phyloP scores from a whole-genome alignment of 306 rosid species.

The Calophaca sinica region DNA sequence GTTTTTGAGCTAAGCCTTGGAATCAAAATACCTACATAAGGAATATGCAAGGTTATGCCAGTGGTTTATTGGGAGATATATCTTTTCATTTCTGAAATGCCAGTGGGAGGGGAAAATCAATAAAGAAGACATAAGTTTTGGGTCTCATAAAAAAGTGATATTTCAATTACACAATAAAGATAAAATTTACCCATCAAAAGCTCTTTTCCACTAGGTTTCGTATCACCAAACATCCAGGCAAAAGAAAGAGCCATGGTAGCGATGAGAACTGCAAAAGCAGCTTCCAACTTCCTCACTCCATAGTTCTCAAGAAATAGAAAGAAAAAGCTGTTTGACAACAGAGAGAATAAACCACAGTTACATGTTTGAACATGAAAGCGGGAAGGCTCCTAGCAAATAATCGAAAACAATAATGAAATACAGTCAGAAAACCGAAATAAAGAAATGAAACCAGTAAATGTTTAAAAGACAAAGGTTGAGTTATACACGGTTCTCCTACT shows the following conservation, averaged over 20 bases:
- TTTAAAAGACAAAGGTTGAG: background rate
- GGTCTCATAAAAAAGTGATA: slow-evolving; percentile 16
- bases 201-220: slow-evolving; percentile 72
- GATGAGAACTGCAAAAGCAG: slow-evolving; percentile 82
- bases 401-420: background rate
- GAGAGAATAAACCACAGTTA: slow-evolving; percentile 47
- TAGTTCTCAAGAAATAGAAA: slow-evolving; percentile 88
- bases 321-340: slow-evolving; percentile 66
- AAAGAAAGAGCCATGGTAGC: slow-evolving; percentile 81
- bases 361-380: slow-evolving; percentile 16
- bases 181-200: slow-evolving; percentile 65
- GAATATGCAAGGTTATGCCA: slow-evolving; percentile 40
- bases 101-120: slow-evolving; percentile 18
- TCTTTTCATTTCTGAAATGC: slow-evolving; percentile 8
- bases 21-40: slow-evolving; percentile 71
- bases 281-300: slow-evolving; percentile 95
- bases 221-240: slow-evolving; percentile 92
- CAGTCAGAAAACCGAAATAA: slow-evolving; percentile 1
- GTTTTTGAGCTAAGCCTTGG: slow-evolving; percentile 86
- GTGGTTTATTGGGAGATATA: slow-evolving; percentile 5
- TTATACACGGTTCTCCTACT: slow-evolving; percentile 5
- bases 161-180: background rate
- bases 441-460: slow-evolving; percentile 5
- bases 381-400: slow-evolving; percentile 15
- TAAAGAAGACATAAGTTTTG: slow-evolving; percentile 15